phyloP scores from a whole-genome alignment of 257 asterid species.

The Jacaranda mimosifolia region DNA sequence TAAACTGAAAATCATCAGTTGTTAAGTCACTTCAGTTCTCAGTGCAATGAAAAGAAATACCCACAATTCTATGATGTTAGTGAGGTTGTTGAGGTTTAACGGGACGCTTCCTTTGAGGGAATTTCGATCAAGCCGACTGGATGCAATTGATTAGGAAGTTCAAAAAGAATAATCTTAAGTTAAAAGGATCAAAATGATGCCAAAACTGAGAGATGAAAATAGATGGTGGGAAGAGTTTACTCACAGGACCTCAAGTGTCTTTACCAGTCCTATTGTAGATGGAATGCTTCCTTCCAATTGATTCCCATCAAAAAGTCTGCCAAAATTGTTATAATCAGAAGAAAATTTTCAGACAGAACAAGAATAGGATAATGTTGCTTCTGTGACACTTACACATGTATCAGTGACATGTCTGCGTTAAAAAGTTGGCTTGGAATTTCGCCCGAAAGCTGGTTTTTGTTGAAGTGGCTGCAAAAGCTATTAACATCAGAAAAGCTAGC shows the following conservation, averaged over 20 bases:
- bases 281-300: conserved; percentile 79
- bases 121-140: conserved; percentile 93
- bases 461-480: conserved; percentile 81
- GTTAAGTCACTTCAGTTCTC: not conserved
- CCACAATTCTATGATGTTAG: conserved; percentile 76
- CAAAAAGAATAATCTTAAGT: not conserved
- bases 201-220: conserved; percentile 24
- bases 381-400: conserved; percentile 79
- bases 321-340: conserved; percentile 13
- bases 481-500: conserved; percentile 40
- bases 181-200: conserved; percentile 9
- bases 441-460: conserved; percentile 88
- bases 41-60: conserved; percentile 41
- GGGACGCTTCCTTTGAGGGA: conserved; percentile 66
- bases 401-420: conserved; percentile 73
- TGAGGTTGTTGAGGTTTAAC: conserved; percentile 72
- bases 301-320: conserved; percentile 85
- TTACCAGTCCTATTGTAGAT: conserved; percentile 68
- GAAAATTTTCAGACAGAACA: not conserved
- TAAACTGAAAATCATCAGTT: not conserved
- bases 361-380: not conserved
- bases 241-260: conserved; percentile 94
- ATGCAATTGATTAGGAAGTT: conserved; percentile 1
- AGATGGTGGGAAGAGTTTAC: conserved; percentile 48
- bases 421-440: conserved; percentile 71